These are phyloP conservation scores for Sideroxylon spinosum DNA, from an alignment of 179 eudicot genomes.

Conservation along the genomic window DNA sequence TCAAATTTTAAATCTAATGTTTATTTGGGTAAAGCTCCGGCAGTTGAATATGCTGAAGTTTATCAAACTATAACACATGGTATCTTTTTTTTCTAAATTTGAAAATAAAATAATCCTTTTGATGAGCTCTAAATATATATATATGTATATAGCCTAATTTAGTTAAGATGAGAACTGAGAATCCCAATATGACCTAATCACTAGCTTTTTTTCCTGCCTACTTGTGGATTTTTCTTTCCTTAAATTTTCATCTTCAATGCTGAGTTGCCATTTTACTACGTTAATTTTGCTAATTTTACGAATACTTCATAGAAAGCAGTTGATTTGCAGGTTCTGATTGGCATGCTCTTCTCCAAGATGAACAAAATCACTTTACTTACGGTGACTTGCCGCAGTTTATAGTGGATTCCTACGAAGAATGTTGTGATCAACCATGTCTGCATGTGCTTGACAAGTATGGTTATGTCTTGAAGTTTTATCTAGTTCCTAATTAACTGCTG, in stretches of 20 bases:
- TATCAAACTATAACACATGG: too few relatives aligned
- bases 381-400: constrained; percentile 76
- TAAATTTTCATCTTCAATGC: constrained; percentile 1
- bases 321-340: constrained; percentile 75
- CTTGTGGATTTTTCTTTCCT: not conserved
- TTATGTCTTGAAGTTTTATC: constrained; percentile 13
- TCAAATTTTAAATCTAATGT: not conserved
- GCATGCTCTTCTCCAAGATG: constrained; percentile 58
- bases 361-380: constrained; percentile 61
- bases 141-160: too few relatives aligned
- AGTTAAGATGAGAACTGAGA: too few relatives aligned
- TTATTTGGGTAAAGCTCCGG: too few relatives aligned
- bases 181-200: too few relatives aligned
- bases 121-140: too few relatives aligned
- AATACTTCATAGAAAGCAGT: constrained; percentile 26
- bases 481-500: constrained; percentile 7
- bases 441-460: constrained; percentile 82
- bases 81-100: too few relatives aligned
- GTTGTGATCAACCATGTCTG: constrained; percentile 74
- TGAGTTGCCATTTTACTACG: not conserved
- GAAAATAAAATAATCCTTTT: too few relatives aligned
- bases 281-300: not conserved
- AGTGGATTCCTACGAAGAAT: constrained; percentile 84
- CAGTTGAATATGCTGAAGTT: too few relatives aligned
- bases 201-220: not conserved